Conservation (phyloP, 441 rosid genomes). For the Jatropha podagrica region DNA sequence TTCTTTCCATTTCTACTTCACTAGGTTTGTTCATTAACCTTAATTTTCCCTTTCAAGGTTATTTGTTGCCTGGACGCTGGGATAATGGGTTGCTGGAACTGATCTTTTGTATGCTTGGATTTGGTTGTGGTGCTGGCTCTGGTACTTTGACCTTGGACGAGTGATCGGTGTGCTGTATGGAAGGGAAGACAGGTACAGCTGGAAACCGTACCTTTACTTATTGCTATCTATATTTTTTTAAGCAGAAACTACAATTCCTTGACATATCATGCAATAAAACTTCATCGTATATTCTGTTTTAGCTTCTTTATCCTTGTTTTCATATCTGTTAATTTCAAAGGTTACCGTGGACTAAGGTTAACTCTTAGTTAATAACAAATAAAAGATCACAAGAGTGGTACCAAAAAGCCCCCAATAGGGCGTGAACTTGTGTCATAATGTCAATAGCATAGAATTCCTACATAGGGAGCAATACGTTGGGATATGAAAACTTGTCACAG, state of each 20-base stretch:
- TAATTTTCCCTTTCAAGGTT: not conserved
- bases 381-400: conserved; percentile 2
- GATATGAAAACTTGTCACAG: conserved; percentile 17
- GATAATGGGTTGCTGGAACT: not conserved
- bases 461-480: conserved; percentile 1
- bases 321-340: not conserved
- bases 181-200: conserved; percentile 3
- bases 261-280: not conserved
- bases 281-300: not conserved
- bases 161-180: not conserved
- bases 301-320: not conserved
- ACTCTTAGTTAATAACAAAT: too few relatives aligned
- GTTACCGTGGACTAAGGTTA: not conserved
- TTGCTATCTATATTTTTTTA: not conserved
- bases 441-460: conserved; percentile 4
- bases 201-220: not conserved
- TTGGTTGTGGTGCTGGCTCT: not conserved
- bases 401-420: conserved; percentile 1
- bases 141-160: not conserved
- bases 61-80: not conserved
- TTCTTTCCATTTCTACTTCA: not conserved
- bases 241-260: not conserved
- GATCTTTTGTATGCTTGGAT: not conserved
- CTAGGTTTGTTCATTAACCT: not conserved
- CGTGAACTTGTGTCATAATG: conserved; percentile 17